Conservation (phyloP, 306 rosid genomes). For the Styphnolobium japonicum region DNA sequence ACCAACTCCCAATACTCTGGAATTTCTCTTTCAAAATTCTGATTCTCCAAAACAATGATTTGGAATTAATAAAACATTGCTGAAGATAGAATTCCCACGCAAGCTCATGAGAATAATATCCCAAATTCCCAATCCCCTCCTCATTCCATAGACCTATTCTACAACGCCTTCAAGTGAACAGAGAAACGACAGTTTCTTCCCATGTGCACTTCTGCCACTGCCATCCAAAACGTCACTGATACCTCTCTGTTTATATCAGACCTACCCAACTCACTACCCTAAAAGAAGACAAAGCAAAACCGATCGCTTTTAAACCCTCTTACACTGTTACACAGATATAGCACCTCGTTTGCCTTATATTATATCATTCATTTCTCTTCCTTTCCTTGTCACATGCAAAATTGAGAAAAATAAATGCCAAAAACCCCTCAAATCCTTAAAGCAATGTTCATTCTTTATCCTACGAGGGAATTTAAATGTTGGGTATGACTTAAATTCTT, state of each 20-base stretch:
- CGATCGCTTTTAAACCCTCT: slow-evolving; percentile 27
- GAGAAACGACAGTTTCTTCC: slow-evolving; percentile 37
- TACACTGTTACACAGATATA: slow-evolving; percentile 32
- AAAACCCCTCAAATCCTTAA: slow-evolving; percentile 25
- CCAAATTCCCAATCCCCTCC: neutral
- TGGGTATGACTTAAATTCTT: slow-evolving; percentile 36
- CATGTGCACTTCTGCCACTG: slow-evolving; percentile 57
- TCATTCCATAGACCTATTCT: slow-evolving; percentile 2
- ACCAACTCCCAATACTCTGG: slow-evolving; percentile 29
- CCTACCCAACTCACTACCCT: slow-evolving; percentile 42
- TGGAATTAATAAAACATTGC: slow-evolving; percentile 30
- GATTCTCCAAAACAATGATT: slow-evolving; percentile 27
- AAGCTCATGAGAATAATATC: slow-evolving; percentile 23
- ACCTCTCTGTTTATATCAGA: slow-evolving; percentile 20
- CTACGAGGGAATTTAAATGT: slow-evolving; percentile 35
- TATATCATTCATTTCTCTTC: neutral
- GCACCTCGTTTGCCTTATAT: slow-evolving; percentile 32
- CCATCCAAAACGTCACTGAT: slow-evolving; percentile 21
- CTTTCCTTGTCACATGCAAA: slow-evolving; percentile 38
- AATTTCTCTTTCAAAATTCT: slow-evolving; percentile 34
- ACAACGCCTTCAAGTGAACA: slow-evolving; percentile 3
- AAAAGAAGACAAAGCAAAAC: slow-evolving; percentile 41
- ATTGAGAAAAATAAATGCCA: slow-evolving; percentile 25
- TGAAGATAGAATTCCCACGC: slow-evolving; percentile 9
- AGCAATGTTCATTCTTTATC: slow-evolving; percentile 11